Base-by-base conservation (phyloP, 306 rosid genomes). In the Begonia masoniana region DNA sequence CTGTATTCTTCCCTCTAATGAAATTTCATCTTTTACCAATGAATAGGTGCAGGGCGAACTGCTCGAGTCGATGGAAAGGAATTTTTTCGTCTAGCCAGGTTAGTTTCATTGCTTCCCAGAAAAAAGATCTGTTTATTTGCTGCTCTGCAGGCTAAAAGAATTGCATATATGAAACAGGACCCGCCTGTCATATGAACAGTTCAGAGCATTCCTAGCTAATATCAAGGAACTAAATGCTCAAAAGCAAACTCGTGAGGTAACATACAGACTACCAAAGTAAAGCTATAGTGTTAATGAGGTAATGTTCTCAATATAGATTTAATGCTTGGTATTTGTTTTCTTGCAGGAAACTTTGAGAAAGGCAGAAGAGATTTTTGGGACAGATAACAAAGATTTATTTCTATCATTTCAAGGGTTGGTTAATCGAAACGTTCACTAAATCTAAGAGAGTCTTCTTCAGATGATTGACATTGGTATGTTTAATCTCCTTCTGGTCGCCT, bases 61-160 rank as follows among this genome's bases (percentile, higher is more conserved):
- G 93, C 95, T 48, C 82, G 88, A 70, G 82, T 92, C 50, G 99
- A 92, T 67, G 99, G 99, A 62, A 92, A 92, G 74, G 99, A 92
- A 71, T 92, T 92, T 67, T 92, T 92, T 42, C 95, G 99, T 61
- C 96, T 79, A 52, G 96, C 99, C 47, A 84, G 99, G 99, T 83
- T 51, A 36, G 64, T 48, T 54, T 60, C 60, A 47, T 63, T 62
- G 43, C 67, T 56, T 43, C 31, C 36, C 58, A 23, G 41, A 43
- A 47, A 24, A 41, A 31, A 31, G 6, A 26, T 26, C 35, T 26
- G 35, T 3, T 26, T 3, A 26, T 26, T 31, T 5, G 39, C 8
- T 31, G 8, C 39, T 31, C 57, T 35, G 53, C 9, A 11, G 49
- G 67, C 64, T 64, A 63, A 57, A 43, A 65, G 7, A 55, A 46